Percentiles rank a stretch among this genome's conserved stretches.
phyloP scores from a whole-genome alignment of 2,329 filamentous ascomycete genomes.

The Rhinocladiella mackenziei region DNA sequence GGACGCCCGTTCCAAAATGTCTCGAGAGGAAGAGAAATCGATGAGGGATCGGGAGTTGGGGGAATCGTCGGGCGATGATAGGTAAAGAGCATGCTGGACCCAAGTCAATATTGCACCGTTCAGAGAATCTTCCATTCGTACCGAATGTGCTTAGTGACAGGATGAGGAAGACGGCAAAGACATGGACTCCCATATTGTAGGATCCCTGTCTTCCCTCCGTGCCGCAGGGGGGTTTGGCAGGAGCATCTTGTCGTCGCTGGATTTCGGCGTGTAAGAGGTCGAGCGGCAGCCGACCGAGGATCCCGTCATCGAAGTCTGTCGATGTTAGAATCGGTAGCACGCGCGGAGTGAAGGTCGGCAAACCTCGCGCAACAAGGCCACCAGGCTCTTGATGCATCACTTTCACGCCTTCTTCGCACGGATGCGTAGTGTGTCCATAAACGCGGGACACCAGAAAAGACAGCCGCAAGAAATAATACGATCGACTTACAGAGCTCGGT shows the following conservation, averaged over 20 bases:
- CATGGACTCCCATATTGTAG: slow-evolving; percentile 65
- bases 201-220: slow-evolving; percentile 32
- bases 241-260: slow-evolving; percentile 44
- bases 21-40: slow-evolving; percentile 63
- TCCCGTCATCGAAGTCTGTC: slow-evolving; percentile 14
- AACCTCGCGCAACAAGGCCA: slow-evolving; percentile 11
- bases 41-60: slow-evolving; percentile 55
- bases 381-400: slow-evolving; percentile 10
- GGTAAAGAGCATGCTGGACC: slow-evolving; percentile 62
- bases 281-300: slow-evolving; percentile 18
- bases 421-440: too few species aligned
- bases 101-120: slow-evolving; percentile 9
- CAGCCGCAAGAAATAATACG: too few species aligned
- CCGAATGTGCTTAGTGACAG: slow-evolving; percentile 57
- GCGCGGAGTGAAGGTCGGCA: slow-evolving; percentile 1
- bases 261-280: slow-evolving; percentile 49
- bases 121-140: slow-evolving; percentile 35
- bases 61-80: slow-evolving; percentile 58
- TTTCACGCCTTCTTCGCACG: too few species aligned
- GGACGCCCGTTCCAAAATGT: slow-evolving; percentile 76
- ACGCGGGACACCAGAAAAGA: too few species aligned
- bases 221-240: slow-evolving; percentile 49
- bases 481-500: too few species aligned
- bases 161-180: slow-evolving; percentile 65
- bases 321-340: not conserved